A percentile compares a stretch with the other conserved stretches of the same genome.
phyloP scores from a whole-genome alignment of 176 grass and related monocot species.

The Oryza brachyantha region DNA sequence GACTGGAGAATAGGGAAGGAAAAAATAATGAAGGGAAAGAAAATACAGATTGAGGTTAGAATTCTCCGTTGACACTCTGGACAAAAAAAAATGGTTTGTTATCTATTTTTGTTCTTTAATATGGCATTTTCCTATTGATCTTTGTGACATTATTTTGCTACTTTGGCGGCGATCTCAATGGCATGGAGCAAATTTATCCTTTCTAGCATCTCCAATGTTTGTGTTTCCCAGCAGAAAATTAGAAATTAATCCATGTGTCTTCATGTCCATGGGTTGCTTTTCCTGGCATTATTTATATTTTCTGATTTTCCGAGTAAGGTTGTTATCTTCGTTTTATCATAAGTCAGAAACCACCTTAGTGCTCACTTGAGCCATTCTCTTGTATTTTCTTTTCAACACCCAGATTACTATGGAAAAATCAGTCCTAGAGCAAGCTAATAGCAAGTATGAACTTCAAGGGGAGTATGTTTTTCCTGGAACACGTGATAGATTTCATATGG shows the following conservation, averaged over 20 bases:
- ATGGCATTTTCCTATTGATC: not conserved
- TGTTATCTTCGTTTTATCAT: conserved; percentile 16
- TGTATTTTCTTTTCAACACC: conserved; percentile 41
- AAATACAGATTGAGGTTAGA: not conserved
- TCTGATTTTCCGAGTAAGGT: not conserved
- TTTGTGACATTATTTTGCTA: not conserved
- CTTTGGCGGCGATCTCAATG: not conserved
- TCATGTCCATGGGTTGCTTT: conserved; percentile 19
- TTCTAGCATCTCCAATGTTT: not conserved
- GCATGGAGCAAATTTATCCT: not conserved
- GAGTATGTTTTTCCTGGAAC: conserved; percentile 94
- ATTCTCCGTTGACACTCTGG: not conserved
- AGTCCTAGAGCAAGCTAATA: conserved; percentile 83
- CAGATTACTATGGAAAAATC: conserved; percentile 98
- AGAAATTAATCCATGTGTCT: conserved; percentile 6
- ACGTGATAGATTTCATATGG: conserved; percentile 75
- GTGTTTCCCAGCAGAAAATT: not conserved
- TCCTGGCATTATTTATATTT: conserved; percentile 1
- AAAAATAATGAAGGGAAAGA: not conserved
- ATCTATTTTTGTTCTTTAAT: not conserved
- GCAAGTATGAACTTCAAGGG: conserved; percentile 95
- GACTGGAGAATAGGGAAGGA: not conserved
- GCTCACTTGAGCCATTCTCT: conserved; percentile 16
- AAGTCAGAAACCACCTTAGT: conserved; percentile 1
- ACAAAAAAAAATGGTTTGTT: not conserved